phyloP scores from a whole-genome alignment of 2,329 filamentous ascomycete species.

The Claviceps citrina region DNA sequence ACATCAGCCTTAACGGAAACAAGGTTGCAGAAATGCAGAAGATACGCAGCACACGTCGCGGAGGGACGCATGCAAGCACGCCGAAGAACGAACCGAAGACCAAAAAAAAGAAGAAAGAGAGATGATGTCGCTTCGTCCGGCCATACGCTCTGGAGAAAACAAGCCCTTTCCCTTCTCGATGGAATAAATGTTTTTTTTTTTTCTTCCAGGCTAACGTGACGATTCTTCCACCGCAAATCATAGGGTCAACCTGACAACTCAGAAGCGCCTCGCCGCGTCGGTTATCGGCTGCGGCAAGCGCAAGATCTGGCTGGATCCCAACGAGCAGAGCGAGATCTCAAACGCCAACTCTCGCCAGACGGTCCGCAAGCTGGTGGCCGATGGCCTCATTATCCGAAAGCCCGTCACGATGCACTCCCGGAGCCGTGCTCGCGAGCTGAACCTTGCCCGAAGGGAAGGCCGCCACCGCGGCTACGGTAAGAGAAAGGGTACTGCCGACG shows the following conservation, averaged over 20 bases:
- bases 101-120: neutral
- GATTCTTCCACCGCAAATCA: constrained; percentile 7
- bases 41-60: too few relatives aligned
- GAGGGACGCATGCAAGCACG: constrained; percentile 2
- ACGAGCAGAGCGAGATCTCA: constrained; percentile 97
- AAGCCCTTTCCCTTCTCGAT: too few relatives aligned
- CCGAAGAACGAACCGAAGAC: neutral
- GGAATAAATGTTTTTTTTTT: too few relatives aligned
- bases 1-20: neutral
- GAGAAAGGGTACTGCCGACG: constrained; percentile 99
- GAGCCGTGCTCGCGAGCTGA: constrained; percentile 87
- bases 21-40: neutral
- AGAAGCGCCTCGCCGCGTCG: constrained; percentile 98
- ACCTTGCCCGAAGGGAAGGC: constrained; percentile 83
- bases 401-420: constrained; percentile 99
- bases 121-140: neutral
- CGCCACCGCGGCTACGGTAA: constrained; percentile 99
- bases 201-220: constrained; percentile 16
- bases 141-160: neutral
- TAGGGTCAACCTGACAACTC: constrained; percentile 99
- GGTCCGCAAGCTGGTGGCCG: constrained; percentile 96
- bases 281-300: constrained; percentile 98
- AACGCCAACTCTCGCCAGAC: constrained; percentile 99
- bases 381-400: constrained; percentile 99
- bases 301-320: constrained; percentile 99